Percentiles rank a stretch among this genome's conserved stretches.
Evolutionary conservation across 1,139 yeast species (phyloP).

Genomic region (Sugiyamaella novakii): DNA sequence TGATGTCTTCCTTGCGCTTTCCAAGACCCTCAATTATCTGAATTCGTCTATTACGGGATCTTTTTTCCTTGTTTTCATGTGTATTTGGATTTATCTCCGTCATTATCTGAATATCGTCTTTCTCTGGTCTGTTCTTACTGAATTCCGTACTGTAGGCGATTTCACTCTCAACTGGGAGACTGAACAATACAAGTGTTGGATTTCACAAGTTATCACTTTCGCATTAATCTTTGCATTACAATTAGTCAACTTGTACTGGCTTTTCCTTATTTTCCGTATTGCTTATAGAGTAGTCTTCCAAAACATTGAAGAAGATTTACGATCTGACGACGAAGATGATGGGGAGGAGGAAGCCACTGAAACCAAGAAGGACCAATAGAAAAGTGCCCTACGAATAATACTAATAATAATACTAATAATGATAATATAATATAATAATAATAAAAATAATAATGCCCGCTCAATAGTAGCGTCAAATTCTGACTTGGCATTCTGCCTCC

Average conservation of each 20-base stretch:
- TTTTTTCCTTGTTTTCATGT: conserved; percentile 66
- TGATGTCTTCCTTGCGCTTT: conserved; percentile 81
- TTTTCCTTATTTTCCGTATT: conserved; percentile 76
- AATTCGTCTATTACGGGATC: conserved; percentile 66
- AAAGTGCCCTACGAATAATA: not conserved
- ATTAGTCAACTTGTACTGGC: conserved; percentile 84
- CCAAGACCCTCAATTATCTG: conserved; percentile 82
- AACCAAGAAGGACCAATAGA: conserved; percentile 24
- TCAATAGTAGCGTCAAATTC: too few relatives aligned
- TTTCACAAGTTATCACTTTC: conserved; percentile 89
- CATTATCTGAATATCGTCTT: conserved; percentile 81
- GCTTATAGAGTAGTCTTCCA: conserved; percentile 62
- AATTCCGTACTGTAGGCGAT: conserved; percentile 81
- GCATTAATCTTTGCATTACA: conserved; percentile 76
- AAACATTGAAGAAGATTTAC: conserved; percentile 71
- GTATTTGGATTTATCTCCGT: conserved; percentile 83
- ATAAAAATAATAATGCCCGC: not conserved
- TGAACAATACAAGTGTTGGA: conserved; percentile 94
- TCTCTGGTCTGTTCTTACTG: conserved; percentile 85
- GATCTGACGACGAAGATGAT: conserved; percentile 84
- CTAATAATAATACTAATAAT: not conserved
- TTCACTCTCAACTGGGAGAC: conserved; percentile 83
- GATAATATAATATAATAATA: not conserved
- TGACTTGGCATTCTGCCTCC: not conserved
- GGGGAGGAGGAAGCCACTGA: conserved; percentile 44